Percentiles rank a stretch among this genome's conserved stretches.
Conservation (phyloP, 148 eudicot genomes). For the Rhododendron mucronatum region DNA sequence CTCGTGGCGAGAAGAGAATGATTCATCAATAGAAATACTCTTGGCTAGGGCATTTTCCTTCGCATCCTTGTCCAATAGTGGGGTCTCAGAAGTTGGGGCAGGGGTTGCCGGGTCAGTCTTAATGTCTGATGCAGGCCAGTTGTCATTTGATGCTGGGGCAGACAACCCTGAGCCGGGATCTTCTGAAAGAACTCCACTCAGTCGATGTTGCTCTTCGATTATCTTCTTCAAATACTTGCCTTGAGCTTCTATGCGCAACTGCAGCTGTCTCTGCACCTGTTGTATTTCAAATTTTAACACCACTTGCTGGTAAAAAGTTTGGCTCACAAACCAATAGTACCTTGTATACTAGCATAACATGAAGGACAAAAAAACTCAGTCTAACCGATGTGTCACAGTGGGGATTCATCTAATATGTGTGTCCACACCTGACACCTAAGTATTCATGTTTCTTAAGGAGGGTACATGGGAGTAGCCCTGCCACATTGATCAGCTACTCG, state of each 20-base stretch:
- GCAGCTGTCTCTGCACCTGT: conserved; percentile 67
- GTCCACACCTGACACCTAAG: background rate
- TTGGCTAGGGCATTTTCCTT: conserved; percentile 26
- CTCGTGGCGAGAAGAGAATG: conserved; percentile 33
- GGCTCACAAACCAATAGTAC: background rate
- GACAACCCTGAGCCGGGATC: conserved; percentile 29
- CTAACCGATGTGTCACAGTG: background rate
- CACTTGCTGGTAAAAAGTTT: background rate
- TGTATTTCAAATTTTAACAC: background rate
- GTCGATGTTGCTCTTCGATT: conserved; percentile 58
- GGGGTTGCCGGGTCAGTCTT: conserved; percentile 51
- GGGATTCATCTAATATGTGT: background rate
- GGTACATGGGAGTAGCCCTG: background rate
- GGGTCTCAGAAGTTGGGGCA: conserved; percentile 36
- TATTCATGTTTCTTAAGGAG: background rate
- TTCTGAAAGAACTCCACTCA: conserved; percentile 36
- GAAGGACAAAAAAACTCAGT: background rate
- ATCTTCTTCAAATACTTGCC: conserved; percentile 55
- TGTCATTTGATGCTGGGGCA: conserved; percentile 17
- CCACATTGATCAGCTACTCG: background rate
- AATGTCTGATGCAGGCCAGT: conserved; percentile 28
- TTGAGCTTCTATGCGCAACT: conserved; percentile 65
- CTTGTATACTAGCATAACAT: background rate
- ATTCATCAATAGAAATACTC: conserved; percentile 38
- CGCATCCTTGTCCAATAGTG: conserved; percentile 23